Conservation (phyloP, 371 early-diverging fungal genomes). For the Phascolomyces articulosus region DNA sequence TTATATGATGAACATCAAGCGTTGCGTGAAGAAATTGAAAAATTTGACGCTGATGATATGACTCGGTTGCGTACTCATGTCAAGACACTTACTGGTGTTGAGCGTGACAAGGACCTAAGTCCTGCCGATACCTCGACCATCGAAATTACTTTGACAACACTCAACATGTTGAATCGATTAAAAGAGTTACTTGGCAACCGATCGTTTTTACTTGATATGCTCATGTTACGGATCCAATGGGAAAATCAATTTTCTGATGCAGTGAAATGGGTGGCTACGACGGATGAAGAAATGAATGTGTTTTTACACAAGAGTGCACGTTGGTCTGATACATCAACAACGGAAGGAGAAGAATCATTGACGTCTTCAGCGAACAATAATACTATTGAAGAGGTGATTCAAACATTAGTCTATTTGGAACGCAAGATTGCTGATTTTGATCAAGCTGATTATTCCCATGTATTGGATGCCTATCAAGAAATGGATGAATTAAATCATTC, state of each 20-base stretch:
- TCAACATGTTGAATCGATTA: conserved; percentile 42
- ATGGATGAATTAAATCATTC: conserved; percentile 33
- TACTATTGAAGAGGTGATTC: conserved; percentile 36
- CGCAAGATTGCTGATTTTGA: conserved; percentile 47
- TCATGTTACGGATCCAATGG: conserved; percentile 48
- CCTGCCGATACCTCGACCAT: conserved; percentile 62
- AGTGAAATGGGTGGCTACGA: conserved; percentile 39
- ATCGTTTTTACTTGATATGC: conserved; percentile 30
- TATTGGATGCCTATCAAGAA: conserved; percentile 49
- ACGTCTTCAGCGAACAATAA: conserved; percentile 1
- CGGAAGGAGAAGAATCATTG: no score
- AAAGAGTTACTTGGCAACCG: conserved; percentile 34
- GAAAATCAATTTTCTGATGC: conserved; percentile 48
- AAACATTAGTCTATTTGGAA: conserved; percentile 36
- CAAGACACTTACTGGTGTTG: conserved; percentile 36
- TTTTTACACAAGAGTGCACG: conserved; percentile 40
- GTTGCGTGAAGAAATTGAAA: conserved; percentile 33
- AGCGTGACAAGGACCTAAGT: conserved; percentile 35
- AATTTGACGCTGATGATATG: conserved; percentile 48
- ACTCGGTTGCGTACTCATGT: conserved; percentile 52
- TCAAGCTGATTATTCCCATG: conserved; percentile 34
- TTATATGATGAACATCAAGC: conserved; percentile 36
- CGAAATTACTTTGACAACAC: conserved; percentile 51
- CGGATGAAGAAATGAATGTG: conserved; percentile 34
- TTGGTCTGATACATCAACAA: conserved; percentile 32